Percentiles rank a stretch among this genome's conserved stretches.
phyloP scores from a whole-genome alignment of 371 early-diverging fungal genomes.

The Saksenaea vasiformis region DNA sequence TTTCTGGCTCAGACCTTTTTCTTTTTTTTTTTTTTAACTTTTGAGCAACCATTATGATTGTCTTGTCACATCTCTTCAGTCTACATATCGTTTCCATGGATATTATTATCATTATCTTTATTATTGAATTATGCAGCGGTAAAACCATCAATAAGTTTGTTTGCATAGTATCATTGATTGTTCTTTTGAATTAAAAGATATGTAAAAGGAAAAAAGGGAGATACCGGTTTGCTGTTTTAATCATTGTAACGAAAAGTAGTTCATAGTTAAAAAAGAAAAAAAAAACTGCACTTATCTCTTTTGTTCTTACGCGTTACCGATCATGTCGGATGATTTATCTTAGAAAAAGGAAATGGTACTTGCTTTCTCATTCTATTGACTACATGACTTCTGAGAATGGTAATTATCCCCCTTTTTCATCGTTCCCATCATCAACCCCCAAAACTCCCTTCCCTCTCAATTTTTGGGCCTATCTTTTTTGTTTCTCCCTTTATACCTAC shows the following conservation, averaged over 20 bases:
- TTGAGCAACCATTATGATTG: background rate
- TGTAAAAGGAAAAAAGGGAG: too few species aligned
- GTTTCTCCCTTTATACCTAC: background rate
- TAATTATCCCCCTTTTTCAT: background rate
- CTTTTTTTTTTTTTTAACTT: too few species aligned
- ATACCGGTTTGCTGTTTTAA: too few species aligned
- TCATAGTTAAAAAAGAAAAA: background rate
- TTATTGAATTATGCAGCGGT: background rate
- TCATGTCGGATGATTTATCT: background rate
- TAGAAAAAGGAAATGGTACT: constrained; percentile 1
- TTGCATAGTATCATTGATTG: too few species aligned
- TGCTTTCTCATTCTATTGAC: background rate
- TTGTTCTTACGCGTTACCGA: background rate
- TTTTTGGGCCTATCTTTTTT: background rate
- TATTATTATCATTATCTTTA: background rate
- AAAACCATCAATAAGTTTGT: too few species aligned
- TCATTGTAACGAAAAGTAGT: background rate
- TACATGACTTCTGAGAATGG: background rate
- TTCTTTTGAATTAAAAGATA: too few species aligned
- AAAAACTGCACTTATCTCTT: background rate
- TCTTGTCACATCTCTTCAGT: background rate
- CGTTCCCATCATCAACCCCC: too few species aligned
- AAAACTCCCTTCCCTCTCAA: too few species aligned
- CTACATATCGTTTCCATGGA: background rate
- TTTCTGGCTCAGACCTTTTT: constrained; percentile 6